Evolutionary conservation across 495 filamentous ascomycete genomes (phyloP).

Genomic region (Talaromyces borbonicus): DNA sequence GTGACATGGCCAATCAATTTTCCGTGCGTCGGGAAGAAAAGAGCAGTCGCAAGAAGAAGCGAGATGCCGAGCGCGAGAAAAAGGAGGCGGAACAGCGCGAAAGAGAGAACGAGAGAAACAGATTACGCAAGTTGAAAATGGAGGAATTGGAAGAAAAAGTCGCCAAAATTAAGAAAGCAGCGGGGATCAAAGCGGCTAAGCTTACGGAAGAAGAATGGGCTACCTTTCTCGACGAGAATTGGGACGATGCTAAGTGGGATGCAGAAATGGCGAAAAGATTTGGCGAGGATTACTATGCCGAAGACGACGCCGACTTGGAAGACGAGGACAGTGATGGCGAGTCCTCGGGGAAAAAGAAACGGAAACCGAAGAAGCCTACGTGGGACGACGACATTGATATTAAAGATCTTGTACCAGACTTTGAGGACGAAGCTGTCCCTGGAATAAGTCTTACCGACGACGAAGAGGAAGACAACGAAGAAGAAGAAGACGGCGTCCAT

Average conservation of each 20-base stretch:
- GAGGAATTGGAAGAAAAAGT: slow-evolving; percentile 81
- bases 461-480: slow-evolving; percentile 41
- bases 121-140: slow-evolving; percentile 75
- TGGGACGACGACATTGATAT: slow-evolving; percentile 98
- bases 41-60: slow-evolving; percentile 60
- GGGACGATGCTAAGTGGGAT: slow-evolving; percentile 82
- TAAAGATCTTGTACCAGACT: slow-evolving; percentile 80
- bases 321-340: slow-evolving; percentile 38
- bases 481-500: slow-evolving; percentile 23
- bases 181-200: slow-evolving; percentile 58
- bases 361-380: slow-evolving; percentile 75
- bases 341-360: slow-evolving; percentile 38
- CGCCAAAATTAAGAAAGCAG: slow-evolving; percentile 73
- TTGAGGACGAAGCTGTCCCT: slow-evolving; percentile 53
- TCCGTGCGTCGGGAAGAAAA: slow-evolving; percentile 77
- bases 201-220: slow-evolving; percentile 68
- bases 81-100: slow-evolving; percentile 70
- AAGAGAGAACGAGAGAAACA: slow-evolving; percentile 69
- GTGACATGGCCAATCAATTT: slow-evolving; percentile 68
- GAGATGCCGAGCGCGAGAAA: slow-evolving; percentile 65
- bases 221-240: slow-evolving; percentile 72
- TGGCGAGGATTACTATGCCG: slow-evolving; percentile 80
- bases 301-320: slow-evolving; percentile 30
- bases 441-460: slow-evolving; percentile 44
- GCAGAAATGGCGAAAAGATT: slow-evolving; percentile 78